phyloP scores from a whole-genome alignment of 2,329 filamentous ascomycete species.

The Diplocarpon mali region DNA sequence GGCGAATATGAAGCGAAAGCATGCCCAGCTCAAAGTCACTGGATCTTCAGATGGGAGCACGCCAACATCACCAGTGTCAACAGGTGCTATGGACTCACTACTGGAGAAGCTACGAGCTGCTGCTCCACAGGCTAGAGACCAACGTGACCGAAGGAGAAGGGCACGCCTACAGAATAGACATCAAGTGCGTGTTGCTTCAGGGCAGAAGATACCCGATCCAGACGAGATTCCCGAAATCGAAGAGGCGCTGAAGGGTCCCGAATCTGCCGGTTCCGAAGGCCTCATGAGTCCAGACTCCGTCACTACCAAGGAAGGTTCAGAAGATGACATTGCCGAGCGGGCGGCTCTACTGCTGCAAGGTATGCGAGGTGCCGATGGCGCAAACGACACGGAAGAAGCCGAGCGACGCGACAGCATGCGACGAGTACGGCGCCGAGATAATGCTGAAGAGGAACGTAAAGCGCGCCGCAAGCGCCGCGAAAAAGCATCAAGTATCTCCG shows the following conservation, averaged over 20 bases:
- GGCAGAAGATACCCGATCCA: constrained; percentile 73
- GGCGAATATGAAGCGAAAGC: constrained; percentile 83
- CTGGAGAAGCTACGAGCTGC: constrained; percentile 91
- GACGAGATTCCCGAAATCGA: constrained; percentile 50
- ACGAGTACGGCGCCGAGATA: constrained; percentile 45
- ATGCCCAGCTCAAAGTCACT: constrained; percentile 51
- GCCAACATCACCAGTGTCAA: constrained; percentile 57
- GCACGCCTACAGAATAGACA: constrained; percentile 84
- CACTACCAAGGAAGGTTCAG: constrained; percentile 22
- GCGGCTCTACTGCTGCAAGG: constrained; percentile 77
- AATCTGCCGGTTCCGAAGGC: constrained; percentile 28
- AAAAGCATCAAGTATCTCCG: constrained; percentile 35
- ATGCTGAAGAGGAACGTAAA: constrained; percentile 67
- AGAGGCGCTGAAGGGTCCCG: constrained; percentile 42
- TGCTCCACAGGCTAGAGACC: constrained; percentile 78
- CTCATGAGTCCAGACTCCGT: constrained; percentile 16
- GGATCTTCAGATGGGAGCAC: constrained; percentile 30
- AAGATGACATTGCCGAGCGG: constrained; percentile 69
- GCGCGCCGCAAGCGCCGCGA: constrained; percentile 56
- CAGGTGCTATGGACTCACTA: constrained; percentile 90
- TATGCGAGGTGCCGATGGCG: constrained; percentile 51
- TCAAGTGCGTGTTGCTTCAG: constrained; percentile 79
- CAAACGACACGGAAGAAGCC: constrained; percentile 40
- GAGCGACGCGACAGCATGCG: constrained; percentile 51
- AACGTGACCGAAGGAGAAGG: constrained; percentile 76